These are phyloP conservation scores for Exobasidium rhododendri DNA, from an alignment of 1,284 basidiomycete species.

Conservation along the genomic window DNA sequence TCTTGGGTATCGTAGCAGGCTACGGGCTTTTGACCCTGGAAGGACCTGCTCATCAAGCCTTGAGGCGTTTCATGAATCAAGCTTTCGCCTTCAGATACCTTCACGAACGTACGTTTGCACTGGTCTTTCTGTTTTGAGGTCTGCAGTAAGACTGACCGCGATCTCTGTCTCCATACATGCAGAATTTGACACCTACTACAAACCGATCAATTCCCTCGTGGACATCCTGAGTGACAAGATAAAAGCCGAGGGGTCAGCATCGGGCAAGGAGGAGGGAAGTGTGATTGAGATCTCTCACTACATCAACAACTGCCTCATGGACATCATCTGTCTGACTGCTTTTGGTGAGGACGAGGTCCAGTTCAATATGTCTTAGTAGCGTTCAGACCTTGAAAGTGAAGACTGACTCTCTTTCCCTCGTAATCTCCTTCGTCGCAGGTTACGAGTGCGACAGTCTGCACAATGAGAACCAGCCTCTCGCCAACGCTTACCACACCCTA, in stretches of 20 bases:
- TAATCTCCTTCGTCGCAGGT: background rate
- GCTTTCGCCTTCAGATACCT: constrained; percentile 39
- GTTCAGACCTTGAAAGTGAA: background rate
- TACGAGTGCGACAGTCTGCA: constrained; percentile 43
- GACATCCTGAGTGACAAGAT: constrained; percentile 30
- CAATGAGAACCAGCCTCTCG: constrained; percentile 36
- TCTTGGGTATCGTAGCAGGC: constrained; percentile 30
- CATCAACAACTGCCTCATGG: constrained; percentile 43
- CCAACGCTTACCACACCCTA: constrained; percentile 39
- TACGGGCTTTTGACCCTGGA: constrained; percentile 39
- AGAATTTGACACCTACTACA: constrained; percentile 39
- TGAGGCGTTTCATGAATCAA: constrained; percentile 44
- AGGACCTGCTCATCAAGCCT: constrained; percentile 33
- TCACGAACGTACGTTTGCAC: constrained; percentile 25
- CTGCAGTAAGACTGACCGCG: too few species aligned
- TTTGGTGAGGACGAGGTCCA: constrained; percentile 17
- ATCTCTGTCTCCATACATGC: too few species aligned
- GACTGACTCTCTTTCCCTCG: background rate
- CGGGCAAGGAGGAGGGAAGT: constrained; percentile 17
- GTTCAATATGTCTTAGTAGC: background rate
- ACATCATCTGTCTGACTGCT: constrained; percentile 48
- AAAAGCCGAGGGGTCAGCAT: constrained; percentile 15
- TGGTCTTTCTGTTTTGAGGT: too few species aligned
- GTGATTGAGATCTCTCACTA: constrained; percentile 39
- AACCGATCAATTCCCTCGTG: constrained; percentile 30